phyloP scores from a whole-genome alignment of 805 yeast genomes.

The Saccharomycopsis synnaedendra region DNA sequence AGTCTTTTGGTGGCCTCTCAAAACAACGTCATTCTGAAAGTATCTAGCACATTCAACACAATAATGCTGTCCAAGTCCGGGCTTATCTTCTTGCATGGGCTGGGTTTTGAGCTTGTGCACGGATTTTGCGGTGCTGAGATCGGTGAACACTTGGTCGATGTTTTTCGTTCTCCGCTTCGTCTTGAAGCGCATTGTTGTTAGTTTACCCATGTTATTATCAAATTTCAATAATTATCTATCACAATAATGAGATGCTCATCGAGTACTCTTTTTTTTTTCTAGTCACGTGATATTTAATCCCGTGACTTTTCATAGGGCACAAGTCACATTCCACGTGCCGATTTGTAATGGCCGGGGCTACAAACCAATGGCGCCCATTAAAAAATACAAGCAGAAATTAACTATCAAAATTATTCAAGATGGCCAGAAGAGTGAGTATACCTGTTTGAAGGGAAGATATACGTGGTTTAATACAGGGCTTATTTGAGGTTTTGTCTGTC shows the following conservation, averaged over 20 bases:
- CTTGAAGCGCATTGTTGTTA: conserved; percentile 76
- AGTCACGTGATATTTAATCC: not conserved
- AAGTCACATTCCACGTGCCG: not conserved
- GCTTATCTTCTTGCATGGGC: conserved; percentile 76
- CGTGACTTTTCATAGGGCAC: not conserved
- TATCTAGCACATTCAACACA: conserved; percentile 93
- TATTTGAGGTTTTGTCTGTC: no score
- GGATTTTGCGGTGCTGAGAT: conserved; percentile 53
- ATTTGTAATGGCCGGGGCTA: no score
- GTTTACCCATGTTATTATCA: conserved; percentile 58
- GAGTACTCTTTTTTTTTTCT: not conserved
- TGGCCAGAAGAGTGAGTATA: conserved; percentile 64
- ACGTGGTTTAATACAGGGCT: no score
- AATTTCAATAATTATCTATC: no score
- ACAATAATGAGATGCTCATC: no score
- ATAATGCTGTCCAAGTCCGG: conserved; percentile 91
- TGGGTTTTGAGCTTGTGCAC: conserved; percentile 64
- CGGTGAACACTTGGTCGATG: conserved; percentile 71
- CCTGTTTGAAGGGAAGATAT: not conserved
- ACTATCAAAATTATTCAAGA: conserved; percentile 29
- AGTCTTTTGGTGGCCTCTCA: conserved; percentile 59
- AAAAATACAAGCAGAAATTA: no score
- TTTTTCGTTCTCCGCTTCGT: conserved; percentile 83
- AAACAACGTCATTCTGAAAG: conserved; percentile 66
- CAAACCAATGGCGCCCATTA: no score